These are phyloP conservation scores for Krasilnikovozyma curviuscula DNA, from an alignment of 768 basidiomycete genomes.

Conservation along the genomic window DNA sequence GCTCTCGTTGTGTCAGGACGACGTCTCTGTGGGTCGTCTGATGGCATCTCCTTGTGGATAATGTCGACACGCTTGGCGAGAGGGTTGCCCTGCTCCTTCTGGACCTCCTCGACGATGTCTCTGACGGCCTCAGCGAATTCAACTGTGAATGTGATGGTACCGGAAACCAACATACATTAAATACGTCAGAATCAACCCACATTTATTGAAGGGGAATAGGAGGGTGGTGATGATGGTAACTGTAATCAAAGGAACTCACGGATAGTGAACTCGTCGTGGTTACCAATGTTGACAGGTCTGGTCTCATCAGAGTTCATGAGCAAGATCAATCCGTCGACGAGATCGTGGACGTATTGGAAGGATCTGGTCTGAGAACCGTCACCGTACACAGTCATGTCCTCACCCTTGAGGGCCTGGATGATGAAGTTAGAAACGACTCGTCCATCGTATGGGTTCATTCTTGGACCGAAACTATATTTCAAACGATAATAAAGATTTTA, in stretches of 20 bases:
- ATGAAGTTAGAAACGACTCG: constrained; percentile 90
- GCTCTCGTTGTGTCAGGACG: constrained; percentile 84
- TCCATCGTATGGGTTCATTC: constrained; percentile 82
- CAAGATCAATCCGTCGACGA: constrained; percentile 64
- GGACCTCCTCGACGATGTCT: constrained; percentile 80
- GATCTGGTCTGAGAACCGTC: constrained; percentile 73
- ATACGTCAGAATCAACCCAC: no score
- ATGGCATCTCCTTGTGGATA: constrained; percentile 35
- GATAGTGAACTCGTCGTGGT: constrained; percentile 87
- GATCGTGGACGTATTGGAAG: constrained; percentile 91
- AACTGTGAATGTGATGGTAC: no score
- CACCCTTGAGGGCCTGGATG: constrained; percentile 83
- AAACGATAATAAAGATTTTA: constrained; percentile 41
- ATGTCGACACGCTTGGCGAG: constrained; percentile 26
- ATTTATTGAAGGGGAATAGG: neutral
- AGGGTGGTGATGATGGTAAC: neutral
- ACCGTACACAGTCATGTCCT: constrained; percentile 71
- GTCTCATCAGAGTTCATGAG: constrained; percentile 90
- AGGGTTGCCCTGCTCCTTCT: constrained; percentile 38
- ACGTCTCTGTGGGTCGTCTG: constrained; percentile 85
- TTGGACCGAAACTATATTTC: constrained; percentile 25
- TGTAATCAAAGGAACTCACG: constrained; percentile 14
- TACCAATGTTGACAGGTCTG: constrained; percentile 91
- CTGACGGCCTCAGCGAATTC: constrained; percentile 85
- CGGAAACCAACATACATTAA: no score